phyloP scores from a whole-genome alignment of 169 alveolate genomes.

The Plasmodium gonderi region DNA sequence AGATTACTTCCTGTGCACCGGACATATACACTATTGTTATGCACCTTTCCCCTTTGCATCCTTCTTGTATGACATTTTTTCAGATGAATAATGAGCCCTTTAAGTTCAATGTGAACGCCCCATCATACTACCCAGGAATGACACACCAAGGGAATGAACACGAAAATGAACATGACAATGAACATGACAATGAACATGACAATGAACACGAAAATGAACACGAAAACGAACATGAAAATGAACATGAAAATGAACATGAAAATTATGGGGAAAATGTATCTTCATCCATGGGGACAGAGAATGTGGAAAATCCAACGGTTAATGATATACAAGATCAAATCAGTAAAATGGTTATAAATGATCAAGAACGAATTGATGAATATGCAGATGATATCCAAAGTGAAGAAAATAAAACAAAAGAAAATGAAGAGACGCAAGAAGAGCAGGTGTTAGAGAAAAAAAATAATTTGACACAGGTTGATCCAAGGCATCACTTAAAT shows the following conservation, averaged over 20 bases:
- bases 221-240: too few species aligned
- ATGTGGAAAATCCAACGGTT: background rate
- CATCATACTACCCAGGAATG: constrained; percentile 67
- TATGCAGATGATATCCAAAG: constrained; percentile 1
- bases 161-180: too few species aligned
- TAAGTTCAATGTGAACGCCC: constrained; percentile 60
- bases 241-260: background rate
- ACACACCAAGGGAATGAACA: constrained; percentile 22
- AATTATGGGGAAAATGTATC: background rate
- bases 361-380: constrained; percentile 2
- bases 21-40: background rate
- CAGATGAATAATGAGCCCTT: constrained; percentile 74
- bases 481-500: constrained; percentile 92
- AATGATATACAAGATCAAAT: constrained; percentile 1
- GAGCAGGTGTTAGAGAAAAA: constrained; percentile 32
- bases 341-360: background rate
- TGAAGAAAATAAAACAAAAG: constrained; percentile 8
- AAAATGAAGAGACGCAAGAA: constrained; percentile 12
- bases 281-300: background rate
- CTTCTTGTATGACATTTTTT: background rate
- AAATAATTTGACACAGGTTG: constrained; percentile 81
- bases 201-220: too few species aligned
- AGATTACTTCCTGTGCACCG: background rate
- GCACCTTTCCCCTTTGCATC: background rate
- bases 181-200: too few species aligned